These are phyloP conservation scores for Pichia exigua DNA, from an alignment of 805 yeast species.

Conservation along the genomic window DNA sequence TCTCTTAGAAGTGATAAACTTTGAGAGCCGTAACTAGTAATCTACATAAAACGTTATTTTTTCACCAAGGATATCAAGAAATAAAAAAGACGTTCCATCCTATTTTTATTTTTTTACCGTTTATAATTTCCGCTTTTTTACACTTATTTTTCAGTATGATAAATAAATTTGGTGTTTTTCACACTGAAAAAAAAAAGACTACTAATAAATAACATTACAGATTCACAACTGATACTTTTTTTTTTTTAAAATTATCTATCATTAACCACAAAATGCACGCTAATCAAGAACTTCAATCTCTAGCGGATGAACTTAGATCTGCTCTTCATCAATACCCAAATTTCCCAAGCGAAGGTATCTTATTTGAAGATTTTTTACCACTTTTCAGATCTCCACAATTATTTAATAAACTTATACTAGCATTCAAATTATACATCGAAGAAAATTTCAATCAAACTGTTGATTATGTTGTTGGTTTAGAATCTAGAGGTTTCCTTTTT, in stretches of 20 bases:
- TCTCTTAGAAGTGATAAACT: too few species aligned
- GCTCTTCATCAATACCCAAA: conserved; percentile 77
- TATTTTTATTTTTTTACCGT: too few species aligned
- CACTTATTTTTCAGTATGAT: too few species aligned
- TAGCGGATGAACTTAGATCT: conserved; percentile 41
- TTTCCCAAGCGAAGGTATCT: conserved; percentile 87
- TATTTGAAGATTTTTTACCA: conserved; percentile 95
- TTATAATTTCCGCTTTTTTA: too few species aligned
- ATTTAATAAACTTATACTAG: conserved; percentile 74
- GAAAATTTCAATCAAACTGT: conserved; percentile 44
- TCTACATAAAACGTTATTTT: too few species aligned
- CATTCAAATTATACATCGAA: conserved; percentile 69
- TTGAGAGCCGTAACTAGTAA: background rate
- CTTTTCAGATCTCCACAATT: conserved; percentile 76
- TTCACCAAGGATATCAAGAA: too few species aligned
- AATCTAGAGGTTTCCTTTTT: conserved; percentile 92
- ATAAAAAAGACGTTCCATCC: too few species aligned
- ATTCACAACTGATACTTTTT: too few species aligned
- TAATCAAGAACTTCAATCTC: conserved; percentile 19
- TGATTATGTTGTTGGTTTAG: conserved; percentile 89
- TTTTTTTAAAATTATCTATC: background rate
- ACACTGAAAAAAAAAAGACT: too few species aligned
- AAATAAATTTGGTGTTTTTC: background rate
- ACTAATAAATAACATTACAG: background rate
- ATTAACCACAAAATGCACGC: conserved; percentile 7